phyloP scores from a whole-genome alignment of 2,329 filamentous ascomycete species.

The Pleurostoma richardsiae region DNA sequence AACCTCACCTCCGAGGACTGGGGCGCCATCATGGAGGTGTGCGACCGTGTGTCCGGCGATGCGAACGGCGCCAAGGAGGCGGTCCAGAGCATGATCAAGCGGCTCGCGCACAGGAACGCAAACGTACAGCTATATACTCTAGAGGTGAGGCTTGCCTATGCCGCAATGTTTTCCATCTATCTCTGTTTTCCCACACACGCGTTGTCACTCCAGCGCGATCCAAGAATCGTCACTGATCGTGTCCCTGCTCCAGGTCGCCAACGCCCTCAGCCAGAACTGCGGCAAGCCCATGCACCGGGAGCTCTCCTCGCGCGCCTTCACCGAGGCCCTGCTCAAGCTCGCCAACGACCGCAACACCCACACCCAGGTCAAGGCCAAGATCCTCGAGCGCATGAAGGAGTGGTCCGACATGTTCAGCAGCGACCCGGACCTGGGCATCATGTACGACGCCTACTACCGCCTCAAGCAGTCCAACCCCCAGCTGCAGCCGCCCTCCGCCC shows the following conservation, averaged over 20 bases:
- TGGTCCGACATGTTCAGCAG: conserved; percentile 93
- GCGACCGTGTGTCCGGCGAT: conserved; percentile 53
- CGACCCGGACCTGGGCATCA: conserved; percentile 90
- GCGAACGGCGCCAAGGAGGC: conserved; percentile 69
- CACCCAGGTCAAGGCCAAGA: conserved; percentile 93
- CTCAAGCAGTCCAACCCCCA: conserved; percentile 83
- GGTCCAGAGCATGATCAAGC: conserved; percentile 85
- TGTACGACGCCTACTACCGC: conserved; percentile 90
- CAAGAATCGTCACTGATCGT: too few species aligned
- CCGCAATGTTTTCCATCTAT: too few species aligned
- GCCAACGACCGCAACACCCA: conserved; percentile 95
- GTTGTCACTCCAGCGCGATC: too few species aligned
- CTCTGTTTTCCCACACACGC: too few species aligned
- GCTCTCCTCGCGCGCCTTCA: conserved; percentile 86
- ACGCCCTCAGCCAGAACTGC: conserved; percentile 89
- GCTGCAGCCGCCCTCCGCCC: conserved; percentile 85
- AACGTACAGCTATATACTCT: conserved; percentile 95
- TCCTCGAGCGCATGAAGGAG: conserved; percentile 91
- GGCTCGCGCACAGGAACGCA: conserved; percentile 86
- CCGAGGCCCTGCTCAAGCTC: conserved; percentile 84
- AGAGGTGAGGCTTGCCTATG: conserved; percentile 48
- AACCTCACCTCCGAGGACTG: conserved; percentile 83
- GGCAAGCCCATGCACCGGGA: conserved; percentile 83
- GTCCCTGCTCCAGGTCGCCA: conserved; percentile 59
- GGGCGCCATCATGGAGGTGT: conserved; percentile 60